Evolutionary conservation across 1,139 yeast species (phyloP).

Genomic region (Ogataea hybrid): DNA sequence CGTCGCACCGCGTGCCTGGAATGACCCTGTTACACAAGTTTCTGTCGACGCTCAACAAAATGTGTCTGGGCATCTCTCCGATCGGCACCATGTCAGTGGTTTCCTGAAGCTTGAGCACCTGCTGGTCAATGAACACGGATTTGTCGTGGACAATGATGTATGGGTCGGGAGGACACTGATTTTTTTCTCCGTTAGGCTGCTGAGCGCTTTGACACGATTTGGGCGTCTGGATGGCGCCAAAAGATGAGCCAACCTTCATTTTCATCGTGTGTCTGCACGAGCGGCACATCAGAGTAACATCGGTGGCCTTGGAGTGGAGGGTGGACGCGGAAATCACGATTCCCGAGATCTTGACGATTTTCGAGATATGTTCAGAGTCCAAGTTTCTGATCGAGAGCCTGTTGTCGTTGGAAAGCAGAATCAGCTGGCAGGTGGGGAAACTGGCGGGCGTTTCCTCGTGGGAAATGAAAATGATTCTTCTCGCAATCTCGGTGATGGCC

Average conservation of each 20-base stretch:
- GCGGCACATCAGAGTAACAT: conserved; percentile 82
- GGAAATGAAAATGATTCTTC: conserved; percentile 65
- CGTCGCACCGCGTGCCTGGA: conserved; percentile 93
- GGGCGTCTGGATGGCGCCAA: conserved; percentile 80
- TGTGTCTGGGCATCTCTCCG: conserved; percentile 98
- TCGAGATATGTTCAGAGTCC: conserved; percentile 85
- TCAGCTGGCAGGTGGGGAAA: conserved; percentile 82
- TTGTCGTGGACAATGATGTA: conserved; percentile 92
- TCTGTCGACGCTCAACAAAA: conserved; percentile 83
- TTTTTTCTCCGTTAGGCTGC: conserved; percentile 56
- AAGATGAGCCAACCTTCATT: conserved; percentile 66
- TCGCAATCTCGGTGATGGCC: conserved; percentile 90
- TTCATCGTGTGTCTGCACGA: conserved; percentile 79
- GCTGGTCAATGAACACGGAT: conserved; percentile 91
- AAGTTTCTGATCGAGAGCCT: conserved; percentile 75
- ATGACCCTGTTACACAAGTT: conserved; percentile 86
- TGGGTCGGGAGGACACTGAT: conserved; percentile 87
- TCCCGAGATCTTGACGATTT: conserved; percentile 88
- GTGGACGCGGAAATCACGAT: conserved; percentile 92
- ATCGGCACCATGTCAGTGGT: conserved; percentile 98
- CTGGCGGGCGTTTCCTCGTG: conserved; percentile 52
- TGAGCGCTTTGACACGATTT: conserved; percentile 56
- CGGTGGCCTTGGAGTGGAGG: conserved; percentile 82
- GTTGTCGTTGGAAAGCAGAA: conserved; percentile 71
- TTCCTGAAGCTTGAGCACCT: conserved; percentile 88